Conservation (phyloP, 1,139 yeast species). For the Yamadazyma kanchanaburiensis region DNA sequence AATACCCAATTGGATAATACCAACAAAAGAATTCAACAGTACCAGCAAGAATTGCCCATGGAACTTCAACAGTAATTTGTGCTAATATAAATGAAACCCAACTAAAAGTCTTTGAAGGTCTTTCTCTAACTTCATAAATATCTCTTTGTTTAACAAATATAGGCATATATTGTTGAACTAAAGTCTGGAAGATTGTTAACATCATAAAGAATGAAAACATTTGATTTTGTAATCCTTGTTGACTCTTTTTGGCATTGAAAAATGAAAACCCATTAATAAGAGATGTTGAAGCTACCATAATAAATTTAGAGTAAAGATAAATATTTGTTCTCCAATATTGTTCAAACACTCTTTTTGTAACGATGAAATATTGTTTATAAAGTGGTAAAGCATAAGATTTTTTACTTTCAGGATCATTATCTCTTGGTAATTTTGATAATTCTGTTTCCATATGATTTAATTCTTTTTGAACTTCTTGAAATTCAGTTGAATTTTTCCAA, state of each 20-base stretch:
- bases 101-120: constrained; percentile 29
- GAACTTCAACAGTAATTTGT: constrained; percentile 70
- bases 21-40: constrained; percentile 68
- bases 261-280: constrained; percentile 75
- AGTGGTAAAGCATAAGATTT: constrained; percentile 44
- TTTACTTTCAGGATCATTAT: constrained; percentile 28
- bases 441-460: constrained; percentile 44
- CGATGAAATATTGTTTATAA: constrained; percentile 47
- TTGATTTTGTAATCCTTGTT: constrained; percentile 46
- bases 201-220: constrained; percentile 58
- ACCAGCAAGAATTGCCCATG: constrained; percentile 68
- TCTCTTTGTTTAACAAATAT: constrained; percentile 31
- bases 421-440: constrained; percentile 34
- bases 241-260: constrained; percentile 26
- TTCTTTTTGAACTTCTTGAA: constrained; percentile 38
- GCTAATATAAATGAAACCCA: constrained; percentile 44
- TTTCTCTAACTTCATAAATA: constrained; percentile 34
- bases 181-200: constrained; percentile 40
- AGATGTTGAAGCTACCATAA: constrained; percentile 48
- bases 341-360: constrained; percentile 53
- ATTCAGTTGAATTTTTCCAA: constrained; percentile 62
- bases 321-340: constrained; percentile 77
- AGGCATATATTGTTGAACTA: constrained; percentile 51
- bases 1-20: constrained; percentile 76
- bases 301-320: constrained; percentile 64